These are phyloP conservation scores for Boletus insuetus DNA, from an alignment of 768 basidiomycete species.

Conservation along the genomic window DNA sequence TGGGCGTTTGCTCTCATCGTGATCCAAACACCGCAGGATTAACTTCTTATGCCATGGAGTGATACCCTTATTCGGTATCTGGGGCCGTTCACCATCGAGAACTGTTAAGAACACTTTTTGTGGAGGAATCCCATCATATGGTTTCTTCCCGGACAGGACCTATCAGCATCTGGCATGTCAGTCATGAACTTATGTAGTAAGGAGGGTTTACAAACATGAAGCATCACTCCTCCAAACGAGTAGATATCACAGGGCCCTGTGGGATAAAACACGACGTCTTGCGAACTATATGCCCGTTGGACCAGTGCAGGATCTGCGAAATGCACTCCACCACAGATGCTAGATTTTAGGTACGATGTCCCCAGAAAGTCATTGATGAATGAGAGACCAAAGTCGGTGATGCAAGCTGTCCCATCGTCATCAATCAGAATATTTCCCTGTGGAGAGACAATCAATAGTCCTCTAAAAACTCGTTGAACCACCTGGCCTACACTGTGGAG, in stretches of 20 bases:
- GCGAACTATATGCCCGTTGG: not conserved
- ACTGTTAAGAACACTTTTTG: not conserved
- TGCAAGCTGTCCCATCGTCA: constrained; percentile 37
- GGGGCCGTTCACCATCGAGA: constrained; percentile 10
- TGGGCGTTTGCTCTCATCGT: constrained; percentile 16
- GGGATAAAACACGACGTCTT: constrained; percentile 5
- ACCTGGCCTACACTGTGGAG: constrained; percentile 32
- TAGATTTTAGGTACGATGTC: constrained; percentile 33
- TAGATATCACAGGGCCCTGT: constrained; percentile 26
- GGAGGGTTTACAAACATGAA: constrained; percentile 20
- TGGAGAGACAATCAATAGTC: not conserved
- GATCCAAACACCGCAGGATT: constrained; percentile 21
- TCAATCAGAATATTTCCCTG: constrained; percentile 45
- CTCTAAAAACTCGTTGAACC: not conserved
- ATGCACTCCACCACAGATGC: constrained; percentile 37
- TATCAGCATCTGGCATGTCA: constrained; percentile 7
- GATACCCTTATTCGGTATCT: constrained; percentile 9
- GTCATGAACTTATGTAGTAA: not conserved
- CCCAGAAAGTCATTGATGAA: constrained; percentile 24
- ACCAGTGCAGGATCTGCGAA: constrained; percentile 44
- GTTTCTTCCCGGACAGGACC: constrained; percentile 22
- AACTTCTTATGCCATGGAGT: not conserved
- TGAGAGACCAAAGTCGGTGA: constrained; percentile 49
- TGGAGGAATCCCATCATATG: constrained; percentile 7
- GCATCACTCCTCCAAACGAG: constrained; percentile 36